Conservation (phyloP, 345 rosid species). For the Mangifera indica region DNA sequence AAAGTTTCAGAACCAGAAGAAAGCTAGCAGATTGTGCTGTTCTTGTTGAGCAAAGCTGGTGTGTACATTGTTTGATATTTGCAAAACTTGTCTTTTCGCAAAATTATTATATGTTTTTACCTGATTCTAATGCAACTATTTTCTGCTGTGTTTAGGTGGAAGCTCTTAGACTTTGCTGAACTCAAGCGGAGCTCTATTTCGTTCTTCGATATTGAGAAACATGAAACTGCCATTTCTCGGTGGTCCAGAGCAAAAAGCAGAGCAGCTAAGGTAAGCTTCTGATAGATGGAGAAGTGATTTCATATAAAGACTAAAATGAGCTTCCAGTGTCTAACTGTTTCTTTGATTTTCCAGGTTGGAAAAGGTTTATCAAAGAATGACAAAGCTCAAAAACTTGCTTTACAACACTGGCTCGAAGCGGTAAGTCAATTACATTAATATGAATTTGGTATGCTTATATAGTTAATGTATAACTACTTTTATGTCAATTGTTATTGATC, state of each 20-base stretch:
- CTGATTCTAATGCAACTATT: slow-evolving; percentile 24
- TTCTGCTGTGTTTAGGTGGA: slow-evolving; percentile 59
- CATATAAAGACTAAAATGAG: neutral
- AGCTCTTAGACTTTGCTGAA: slow-evolving; percentile 83
- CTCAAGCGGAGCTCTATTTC: slow-evolving; percentile 86
- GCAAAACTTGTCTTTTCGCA: neutral
- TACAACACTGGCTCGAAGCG: slow-evolving; percentile 98
- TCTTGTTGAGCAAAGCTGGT: slow-evolving; percentile 92
- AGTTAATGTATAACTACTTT: neutral
- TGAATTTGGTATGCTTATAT: neutral
- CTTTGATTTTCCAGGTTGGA: slow-evolving; percentile 51
- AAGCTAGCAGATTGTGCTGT: slow-evolving; percentile 96
- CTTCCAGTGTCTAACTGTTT: neutral
- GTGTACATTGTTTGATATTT: slow-evolving; percentile 9
- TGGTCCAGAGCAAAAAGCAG: slow-evolving; percentile 96
- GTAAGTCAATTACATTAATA: slow-evolving; percentile 44
- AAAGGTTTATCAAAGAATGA: slow-evolving; percentile 91
- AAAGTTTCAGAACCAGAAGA: slow-evolving; percentile 91
- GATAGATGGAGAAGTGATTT: neutral
- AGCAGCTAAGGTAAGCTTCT: slow-evolving; percentile 63
- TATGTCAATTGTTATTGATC: slow-evolving; percentile 18
- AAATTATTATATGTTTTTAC: slow-evolving; percentile 6
- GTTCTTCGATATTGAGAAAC: slow-evolving; percentile 85
- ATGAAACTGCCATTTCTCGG: slow-evolving; percentile 87
- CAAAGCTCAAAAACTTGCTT: slow-evolving; percentile 76